phyloP scores from a whole-genome alignment of 106 monocot genomes.

The Posidonia australis region DNA sequence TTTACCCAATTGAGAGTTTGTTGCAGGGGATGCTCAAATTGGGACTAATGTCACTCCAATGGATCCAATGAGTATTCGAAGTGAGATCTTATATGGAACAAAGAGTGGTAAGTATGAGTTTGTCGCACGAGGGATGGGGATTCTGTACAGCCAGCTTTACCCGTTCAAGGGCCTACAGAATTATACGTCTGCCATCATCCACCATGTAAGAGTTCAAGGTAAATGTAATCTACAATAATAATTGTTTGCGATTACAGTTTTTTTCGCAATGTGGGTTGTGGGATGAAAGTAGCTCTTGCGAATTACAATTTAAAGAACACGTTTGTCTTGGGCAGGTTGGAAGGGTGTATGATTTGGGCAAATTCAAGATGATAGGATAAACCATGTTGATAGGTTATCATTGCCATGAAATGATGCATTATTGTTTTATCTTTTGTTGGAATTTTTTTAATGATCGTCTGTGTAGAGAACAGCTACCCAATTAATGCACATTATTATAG shows the following conservation, averaged over 20 bases:
- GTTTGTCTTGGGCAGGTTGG: no score
- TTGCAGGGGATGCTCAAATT: slow-evolving; percentile 58
- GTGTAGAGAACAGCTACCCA: not conserved
- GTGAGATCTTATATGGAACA: slow-evolving; percentile 72
- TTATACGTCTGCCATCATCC: slow-evolving; percentile 82
- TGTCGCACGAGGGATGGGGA: slow-evolving; percentile 24
- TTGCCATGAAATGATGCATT: not conserved
- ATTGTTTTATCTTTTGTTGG: not conserved
- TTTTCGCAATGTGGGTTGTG: not conserved
- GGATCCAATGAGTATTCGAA: slow-evolving; percentile 34
- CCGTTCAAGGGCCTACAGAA: slow-evolving; percentile 65
- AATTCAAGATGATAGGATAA: no score
- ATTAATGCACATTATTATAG: not conserved
- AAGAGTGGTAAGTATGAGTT: slow-evolving; percentile 31
- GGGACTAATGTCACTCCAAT: slow-evolving; percentile 39
- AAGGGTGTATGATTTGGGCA: no score
- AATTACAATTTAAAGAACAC: no score
- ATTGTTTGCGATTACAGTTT: not conserved
- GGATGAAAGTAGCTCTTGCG: not conserved
- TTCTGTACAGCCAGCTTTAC: slow-evolving; percentile 71
- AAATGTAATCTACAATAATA: not conserved
- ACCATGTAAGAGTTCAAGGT: slow-evolving; percentile 65
- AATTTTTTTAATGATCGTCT: not conserved
- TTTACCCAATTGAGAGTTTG: no score
- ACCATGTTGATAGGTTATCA: no score